phyloP scores from a whole-genome alignment of 352 stramenopile species.

The Pilasporangium apinafurcum region DNA sequence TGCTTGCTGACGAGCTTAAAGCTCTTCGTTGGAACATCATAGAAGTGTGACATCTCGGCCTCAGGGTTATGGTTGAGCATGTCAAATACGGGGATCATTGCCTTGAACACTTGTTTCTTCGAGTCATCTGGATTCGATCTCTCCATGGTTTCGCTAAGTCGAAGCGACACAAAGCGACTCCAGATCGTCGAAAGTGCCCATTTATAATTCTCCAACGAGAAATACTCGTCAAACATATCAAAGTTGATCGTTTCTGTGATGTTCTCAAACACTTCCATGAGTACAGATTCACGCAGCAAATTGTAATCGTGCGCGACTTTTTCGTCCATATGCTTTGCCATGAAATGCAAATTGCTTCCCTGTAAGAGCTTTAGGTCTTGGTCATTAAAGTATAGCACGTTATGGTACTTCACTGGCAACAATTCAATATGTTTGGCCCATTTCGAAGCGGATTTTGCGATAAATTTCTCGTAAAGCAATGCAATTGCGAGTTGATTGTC shows the following conservation, averaged over 20 bases:
- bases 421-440: constrained; percentile 65
- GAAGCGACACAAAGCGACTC: constrained; percentile 77
- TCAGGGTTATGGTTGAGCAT: constrained; percentile 82
- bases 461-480: constrained; percentile 66
- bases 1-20: constrained; percentile 74
- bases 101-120: constrained; percentile 33
- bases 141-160: constrained; percentile 20
- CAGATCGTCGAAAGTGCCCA: constrained; percentile 85
- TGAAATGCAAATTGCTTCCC: constrained; percentile 58
- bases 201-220: constrained; percentile 70
- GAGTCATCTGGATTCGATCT: too few relatives aligned
- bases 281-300: constrained; percentile 21
- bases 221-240: constrained; percentile 24
- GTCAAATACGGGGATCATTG: constrained; percentile 83
- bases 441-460: constrained; percentile 29
- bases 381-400: constrained; percentile 55
- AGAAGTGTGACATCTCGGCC: constrained; percentile 68
- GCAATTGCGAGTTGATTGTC: constrained; percentile 64
- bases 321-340: constrained; percentile 55
- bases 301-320: constrained; percentile 52
- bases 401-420: constrained; percentile 56
- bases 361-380: constrained; percentile 28
- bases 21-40: constrained; percentile 32
- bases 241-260: constrained; percentile 16
- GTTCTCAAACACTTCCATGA: constrained; percentile 48